phyloP scores from a whole-genome alignment of 345 rosid genomes.

The Pistacia integerrima region DNA sequence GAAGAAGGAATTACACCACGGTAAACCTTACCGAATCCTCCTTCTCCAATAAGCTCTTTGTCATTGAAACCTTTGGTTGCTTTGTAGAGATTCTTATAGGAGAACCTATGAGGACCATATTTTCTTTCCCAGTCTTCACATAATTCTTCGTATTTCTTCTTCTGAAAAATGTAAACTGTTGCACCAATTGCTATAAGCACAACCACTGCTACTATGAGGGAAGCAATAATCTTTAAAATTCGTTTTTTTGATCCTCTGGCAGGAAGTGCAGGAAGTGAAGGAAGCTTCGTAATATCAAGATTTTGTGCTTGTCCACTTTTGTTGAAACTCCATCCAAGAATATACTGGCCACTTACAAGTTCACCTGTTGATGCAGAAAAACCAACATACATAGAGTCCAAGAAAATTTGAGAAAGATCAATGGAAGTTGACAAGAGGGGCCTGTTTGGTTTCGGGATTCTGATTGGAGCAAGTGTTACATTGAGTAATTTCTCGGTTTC shows the following conservation, averaged over 20 bases:
- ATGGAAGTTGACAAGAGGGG: slow-evolving; percentile 49
- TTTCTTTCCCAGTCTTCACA: slow-evolving; percentile 51
- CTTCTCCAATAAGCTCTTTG: no score
- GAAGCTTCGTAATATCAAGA: no score
- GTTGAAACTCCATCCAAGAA: no score
- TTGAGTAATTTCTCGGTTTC: slow-evolving; percentile 28
- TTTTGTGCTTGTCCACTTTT: no score
- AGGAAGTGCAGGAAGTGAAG: no score
- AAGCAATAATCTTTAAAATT: no score
- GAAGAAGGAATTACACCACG: no score
- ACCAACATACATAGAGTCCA: slow-evolving; percentile 44
- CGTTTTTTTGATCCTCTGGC: no score
- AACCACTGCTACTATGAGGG: no score
- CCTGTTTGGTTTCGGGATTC: slow-evolving; percentile 28
- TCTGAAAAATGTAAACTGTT: neutral
- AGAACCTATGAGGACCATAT: slow-evolving; percentile 44
- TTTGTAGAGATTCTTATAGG: slow-evolving; percentile 40
- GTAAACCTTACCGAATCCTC: no score
- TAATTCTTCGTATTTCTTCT: slow-evolving; percentile 37
- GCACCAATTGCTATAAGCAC: no score
- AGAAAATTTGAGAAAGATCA: slow-evolving; percentile 44
- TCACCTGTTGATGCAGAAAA: slow-evolving; percentile 38
- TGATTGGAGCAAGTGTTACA: slow-evolving; percentile 52
- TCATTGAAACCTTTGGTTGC: slow-evolving; percentile 21
- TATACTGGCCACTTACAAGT: no score